Conservation (phyloP, 225 moss, liverwort and hornwort genomes). For the Thuidium tamariscinum region DNA sequence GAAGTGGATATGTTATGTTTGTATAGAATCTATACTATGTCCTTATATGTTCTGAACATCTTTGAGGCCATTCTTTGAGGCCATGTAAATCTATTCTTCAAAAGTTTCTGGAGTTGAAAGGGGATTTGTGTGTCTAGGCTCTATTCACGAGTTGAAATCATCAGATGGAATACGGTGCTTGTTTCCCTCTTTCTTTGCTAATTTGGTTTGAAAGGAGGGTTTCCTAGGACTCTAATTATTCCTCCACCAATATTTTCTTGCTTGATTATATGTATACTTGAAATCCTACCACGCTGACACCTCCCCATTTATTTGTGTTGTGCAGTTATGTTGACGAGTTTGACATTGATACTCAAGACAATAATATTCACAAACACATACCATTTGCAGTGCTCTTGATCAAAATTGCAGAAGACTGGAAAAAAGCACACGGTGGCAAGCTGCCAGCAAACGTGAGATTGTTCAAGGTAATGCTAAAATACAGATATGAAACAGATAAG, state of each 20-base stretch:
- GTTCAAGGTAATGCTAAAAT: conserved; percentile 49
- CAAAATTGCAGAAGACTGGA: conserved; percentile 84
- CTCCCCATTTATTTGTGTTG: neutral
- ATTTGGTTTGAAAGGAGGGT: neutral
- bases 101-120: neutral
- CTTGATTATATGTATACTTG: neutral
- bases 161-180: neutral
- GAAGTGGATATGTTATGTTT: neutral
- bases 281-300: neutral
- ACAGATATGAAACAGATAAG: neutral
- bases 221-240: no score
- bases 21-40: neutral
- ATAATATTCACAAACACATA: conserved; percentile 73
- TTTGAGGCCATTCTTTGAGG: neutral
- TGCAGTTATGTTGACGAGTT: conserved; percentile 86
- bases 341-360: conserved; percentile 77
- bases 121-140: neutral
- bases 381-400: conserved; percentile 93
- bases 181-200: neutral
- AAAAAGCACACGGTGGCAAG: conserved; percentile 63
- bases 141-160: neutral
- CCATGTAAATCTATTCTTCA: neutral
- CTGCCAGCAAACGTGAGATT: conserved; percentile 67
- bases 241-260: neutral
- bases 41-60: neutral